Evolutionary conservation across 225 moss, liverwort and hornwort species (phyloP).

Genomic region (Bryum argenteum): DNA sequence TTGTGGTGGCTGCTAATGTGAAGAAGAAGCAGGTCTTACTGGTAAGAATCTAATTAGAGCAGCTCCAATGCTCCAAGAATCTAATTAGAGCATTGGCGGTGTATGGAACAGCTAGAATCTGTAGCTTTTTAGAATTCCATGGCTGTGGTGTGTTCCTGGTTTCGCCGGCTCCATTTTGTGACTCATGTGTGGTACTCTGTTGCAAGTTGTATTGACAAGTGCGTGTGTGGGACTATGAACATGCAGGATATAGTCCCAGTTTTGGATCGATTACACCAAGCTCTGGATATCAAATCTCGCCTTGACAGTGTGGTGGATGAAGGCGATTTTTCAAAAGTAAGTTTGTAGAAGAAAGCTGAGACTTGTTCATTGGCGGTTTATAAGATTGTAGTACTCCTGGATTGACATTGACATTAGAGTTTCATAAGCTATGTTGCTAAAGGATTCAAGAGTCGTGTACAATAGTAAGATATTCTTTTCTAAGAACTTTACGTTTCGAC

Average conservation of each 20-base stretch:
- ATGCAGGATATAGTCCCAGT: slow-evolving; percentile 88
- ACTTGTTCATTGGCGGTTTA: background rate
- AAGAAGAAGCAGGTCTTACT: slow-evolving; percentile 86
- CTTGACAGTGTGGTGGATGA: slow-evolving; percentile 67
- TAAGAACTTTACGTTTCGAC: background rate
- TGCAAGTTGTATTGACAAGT: slow-evolving; percentile 12
- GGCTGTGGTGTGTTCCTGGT: slow-evolving; percentile 13
- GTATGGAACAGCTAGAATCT: slow-evolving; percentile 10
- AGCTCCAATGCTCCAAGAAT: slow-evolving; percentile 36
- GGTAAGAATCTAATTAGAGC: slow-evolving; percentile 52
- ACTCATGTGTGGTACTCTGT: slow-evolving; percentile 1
- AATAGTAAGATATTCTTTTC: background rate
- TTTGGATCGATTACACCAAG: slow-evolving; percentile 81
- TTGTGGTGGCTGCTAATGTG: slow-evolving; percentile 94
- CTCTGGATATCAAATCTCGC: slow-evolving; percentile 84
- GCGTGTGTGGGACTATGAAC: slow-evolving; percentile 7
- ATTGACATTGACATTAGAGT: background rate
- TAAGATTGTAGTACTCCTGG: background rate
- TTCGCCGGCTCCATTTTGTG: background rate
- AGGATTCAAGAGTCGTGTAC: background rate
- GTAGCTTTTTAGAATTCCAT: background rate
- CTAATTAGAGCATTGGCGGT: slow-evolving; percentile 3
- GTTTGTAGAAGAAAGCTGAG: slow-evolving; percentile 23
- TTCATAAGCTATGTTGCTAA: background rate
- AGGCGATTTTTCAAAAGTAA: slow-evolving; percentile 78